Percentiles rank a stretch among this genome's conserved stretches.
phyloP scores from a whole-genome alignment of 805 yeast species.

The Candida pini region DNA sequence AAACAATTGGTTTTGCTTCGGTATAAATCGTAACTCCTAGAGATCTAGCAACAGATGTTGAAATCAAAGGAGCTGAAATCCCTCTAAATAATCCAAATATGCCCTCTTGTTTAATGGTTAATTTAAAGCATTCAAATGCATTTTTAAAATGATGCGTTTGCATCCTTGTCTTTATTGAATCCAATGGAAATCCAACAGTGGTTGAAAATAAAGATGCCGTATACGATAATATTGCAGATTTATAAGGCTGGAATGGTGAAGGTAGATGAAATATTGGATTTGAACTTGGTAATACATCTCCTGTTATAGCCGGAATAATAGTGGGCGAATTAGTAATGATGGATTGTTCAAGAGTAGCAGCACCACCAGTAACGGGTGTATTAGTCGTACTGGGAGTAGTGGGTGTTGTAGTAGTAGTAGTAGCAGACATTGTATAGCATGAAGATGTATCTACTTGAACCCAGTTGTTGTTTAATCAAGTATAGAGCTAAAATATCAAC shows the following conservation, averaged over 20 bases:
- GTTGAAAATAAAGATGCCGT: slow-evolving; percentile 59
- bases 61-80: slow-evolving; percentile 63
- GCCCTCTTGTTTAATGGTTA: slow-evolving; percentile 60
- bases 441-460: too few relatives aligned
- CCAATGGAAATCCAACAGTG: slow-evolving; percentile 75
- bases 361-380: too few relatives aligned
- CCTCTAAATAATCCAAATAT: slow-evolving; percentile 70
- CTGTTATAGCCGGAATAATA: slow-evolving; percentile 59
- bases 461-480: too few relatives aligned
- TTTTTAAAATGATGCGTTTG: slow-evolving; percentile 66
- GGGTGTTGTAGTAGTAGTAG: too few relatives aligned
- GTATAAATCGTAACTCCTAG: slow-evolving; percentile 62
- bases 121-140: slow-evolving; percentile 49
- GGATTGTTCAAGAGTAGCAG: slow-evolving; percentile 4
- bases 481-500: too few relatives aligned
- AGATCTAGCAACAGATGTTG: slow-evolving; percentile 61
- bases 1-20: slow-evolving; percentile 39
- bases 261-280: slow-evolving; percentile 49
- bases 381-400: too few relatives aligned
- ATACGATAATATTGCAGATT: slow-evolving; percentile 57
- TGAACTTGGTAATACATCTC: slow-evolving; percentile 36
- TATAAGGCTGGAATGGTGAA: slow-evolving; percentile 40
- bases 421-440: too few relatives aligned
- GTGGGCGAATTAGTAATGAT: too few relatives aligned
- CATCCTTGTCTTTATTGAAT: slow-evolving; percentile 81